phyloP scores from a whole-genome alignment of 768 basidiomycete species.

The Lanmaoa pseudosensibilis region DNA sequence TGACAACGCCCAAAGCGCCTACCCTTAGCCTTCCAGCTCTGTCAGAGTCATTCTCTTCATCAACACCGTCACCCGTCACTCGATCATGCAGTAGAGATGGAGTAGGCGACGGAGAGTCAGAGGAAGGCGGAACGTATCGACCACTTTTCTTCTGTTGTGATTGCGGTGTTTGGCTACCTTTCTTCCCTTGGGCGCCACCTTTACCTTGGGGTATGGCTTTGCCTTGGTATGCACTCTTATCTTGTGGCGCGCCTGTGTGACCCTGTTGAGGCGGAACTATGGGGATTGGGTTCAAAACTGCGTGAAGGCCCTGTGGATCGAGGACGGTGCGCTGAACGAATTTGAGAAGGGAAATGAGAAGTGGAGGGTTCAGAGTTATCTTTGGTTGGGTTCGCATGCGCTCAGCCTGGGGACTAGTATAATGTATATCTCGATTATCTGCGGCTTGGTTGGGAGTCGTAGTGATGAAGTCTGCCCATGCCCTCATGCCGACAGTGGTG shows the following conservation, averaged over 20 bases:
- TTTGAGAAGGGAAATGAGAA: slow-evolving; percentile 40
- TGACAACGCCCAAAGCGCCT: slow-evolving; percentile 62
- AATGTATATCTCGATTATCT: slow-evolving; percentile 3
- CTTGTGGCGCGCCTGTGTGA: slow-evolving; percentile 1
- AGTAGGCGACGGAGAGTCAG: slow-evolving; percentile 33
- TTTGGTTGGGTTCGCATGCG: slow-evolving; percentile 1
- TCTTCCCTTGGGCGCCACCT: slow-evolving; percentile 16
- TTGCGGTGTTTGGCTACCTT: slow-evolving; percentile 24
- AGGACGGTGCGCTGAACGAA: slow-evolving; percentile 59
- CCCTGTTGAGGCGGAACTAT: slow-evolving; percentile 30
- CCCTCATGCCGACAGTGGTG: slow-evolving; percentile 44
- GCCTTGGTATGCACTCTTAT: background rate
- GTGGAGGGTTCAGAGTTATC: slow-evolving; percentile 34
- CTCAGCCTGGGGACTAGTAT: background rate
- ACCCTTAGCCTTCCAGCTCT: slow-evolving; percentile 67
- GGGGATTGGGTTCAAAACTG: slow-evolving; percentile 63
- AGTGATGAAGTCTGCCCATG: slow-evolving; percentile 49
- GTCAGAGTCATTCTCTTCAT: slow-evolving; percentile 70
- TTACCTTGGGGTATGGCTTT: slow-evolving; percentile 6
- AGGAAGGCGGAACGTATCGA: slow-evolving; percentile 30
- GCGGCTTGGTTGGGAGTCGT: slow-evolving; percentile 3
- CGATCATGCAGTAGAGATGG: slow-evolving; percentile 19
- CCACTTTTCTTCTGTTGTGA: slow-evolving; percentile 33
- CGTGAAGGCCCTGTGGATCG: slow-evolving; percentile 60
- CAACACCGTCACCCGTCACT: slow-evolving; percentile 33